A percentile compares a stretch with the other conserved stretches of the same genome.
Evolutionary conservation across 805 yeast species (phyloP).

Genomic region (Wickerhamomyces mucosus): DNA sequence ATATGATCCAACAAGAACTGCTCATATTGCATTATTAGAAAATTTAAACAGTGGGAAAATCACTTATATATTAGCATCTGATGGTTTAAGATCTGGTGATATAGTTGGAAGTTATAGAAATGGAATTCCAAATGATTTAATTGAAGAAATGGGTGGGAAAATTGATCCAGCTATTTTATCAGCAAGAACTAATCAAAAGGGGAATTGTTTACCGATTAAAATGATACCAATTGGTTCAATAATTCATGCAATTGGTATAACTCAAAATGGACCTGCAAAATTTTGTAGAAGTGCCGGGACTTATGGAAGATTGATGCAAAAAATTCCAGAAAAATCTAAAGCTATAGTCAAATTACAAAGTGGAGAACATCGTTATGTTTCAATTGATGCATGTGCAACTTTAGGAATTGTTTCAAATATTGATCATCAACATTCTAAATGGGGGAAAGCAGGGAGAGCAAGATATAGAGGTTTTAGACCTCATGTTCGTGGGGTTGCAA

Average conservation of each 20-base stretch:
- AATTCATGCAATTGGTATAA: constrained; percentile 78
- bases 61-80: constrained; percentile 82
- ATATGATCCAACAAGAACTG: constrained; percentile 89
- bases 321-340: constrained; percentile 55
- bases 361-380: constrained; percentile 90
- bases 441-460: constrained; percentile 96
- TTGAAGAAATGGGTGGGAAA: constrained; percentile 81
- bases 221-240: constrained; percentile 95
- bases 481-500: constrained; percentile 93
- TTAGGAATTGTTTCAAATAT: constrained; percentile 88
- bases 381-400: constrained; percentile 84
- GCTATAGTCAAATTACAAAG: constrained; percentile 79
- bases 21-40: constrained; percentile 82
- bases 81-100: constrained; percentile 91
- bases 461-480: constrained; percentile 93
- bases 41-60: constrained; percentile 51
- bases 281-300: constrained; percentile 93
- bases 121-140: constrained; percentile 74
- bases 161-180: constrained; percentile 87
- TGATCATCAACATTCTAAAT: constrained; percentile 78
- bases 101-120: constrained; percentile 76
- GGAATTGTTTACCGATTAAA: constrained; percentile 85
- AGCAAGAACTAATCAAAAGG: constrained; percentile 80
- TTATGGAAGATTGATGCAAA: constrained; percentile 79
- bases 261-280: constrained; percentile 70